These are phyloP conservation scores for Penicillium fimorum DNA, from an alignment of 495 filamentous ascomycete genomes.

Conservation along the genomic window DNA sequence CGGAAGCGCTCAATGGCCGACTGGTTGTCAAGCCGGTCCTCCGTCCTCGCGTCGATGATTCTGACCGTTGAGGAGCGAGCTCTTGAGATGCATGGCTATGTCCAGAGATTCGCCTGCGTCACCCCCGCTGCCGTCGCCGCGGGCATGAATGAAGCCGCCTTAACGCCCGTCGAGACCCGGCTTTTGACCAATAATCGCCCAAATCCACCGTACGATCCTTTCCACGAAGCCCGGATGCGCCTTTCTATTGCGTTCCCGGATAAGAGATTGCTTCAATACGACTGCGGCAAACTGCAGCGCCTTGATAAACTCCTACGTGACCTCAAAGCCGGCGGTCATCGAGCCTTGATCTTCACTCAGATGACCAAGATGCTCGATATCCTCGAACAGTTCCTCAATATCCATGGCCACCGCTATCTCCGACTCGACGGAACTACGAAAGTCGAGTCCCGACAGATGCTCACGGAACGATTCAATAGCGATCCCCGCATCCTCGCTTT, in stretches of 20 bases:
- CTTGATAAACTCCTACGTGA: conserved; percentile 84
- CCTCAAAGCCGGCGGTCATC: conserved; percentile 85
- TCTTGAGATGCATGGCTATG: conserved; percentile 64
- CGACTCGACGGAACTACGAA: conserved; percentile 94
- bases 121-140: conserved; percentile 83
- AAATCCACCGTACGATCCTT: conserved; percentile 69
- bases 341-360: conserved; percentile 96
- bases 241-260: conserved; percentile 96
- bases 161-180: conserved; percentile 65
- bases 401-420: conserved; percentile 94
- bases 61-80: conserved; percentile 71
- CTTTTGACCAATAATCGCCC: conserved; percentile 48
- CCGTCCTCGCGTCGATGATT: conserved; percentile 68
- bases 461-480: conserved; percentile 96
- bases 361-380: conserved; percentile 99
- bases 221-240: conserved; percentile 91
- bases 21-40: conserved; percentile 72
- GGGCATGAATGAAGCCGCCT: conserved; percentile 66
- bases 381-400: conserved; percentile 95
- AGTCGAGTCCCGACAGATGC: conserved; percentile 89
- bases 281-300: conserved; percentile 94
- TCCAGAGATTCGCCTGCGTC: conserved; percentile 85
- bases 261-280: conserved; percentile 90
- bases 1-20: conserved; percentile 53
- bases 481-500: conserved; percentile 89